Percentiles rank a stretch among this genome's conserved stretches.
Conservation (phyloP, 345 rosid species). For the Syzygium oleosum region DNA sequence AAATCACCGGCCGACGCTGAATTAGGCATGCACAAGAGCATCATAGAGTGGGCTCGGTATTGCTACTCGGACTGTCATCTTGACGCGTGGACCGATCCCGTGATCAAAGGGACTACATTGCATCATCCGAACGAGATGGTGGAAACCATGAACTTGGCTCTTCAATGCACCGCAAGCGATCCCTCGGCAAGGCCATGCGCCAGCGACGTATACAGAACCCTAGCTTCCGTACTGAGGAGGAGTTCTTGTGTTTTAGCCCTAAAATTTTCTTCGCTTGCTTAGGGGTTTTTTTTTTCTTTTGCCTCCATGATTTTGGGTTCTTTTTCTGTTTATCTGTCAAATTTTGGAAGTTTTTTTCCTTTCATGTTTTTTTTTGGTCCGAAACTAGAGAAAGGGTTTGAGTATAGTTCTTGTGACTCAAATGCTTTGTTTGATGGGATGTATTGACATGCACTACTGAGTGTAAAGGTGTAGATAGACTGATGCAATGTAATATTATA, state of each 20-base stretch:
- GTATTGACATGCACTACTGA: conserved; percentile 20
- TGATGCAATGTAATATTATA: conserved; percentile 13
- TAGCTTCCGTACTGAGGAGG: conserved; percentile 28
- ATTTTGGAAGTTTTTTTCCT: neutral
- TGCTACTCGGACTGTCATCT: conserved; percentile 68
- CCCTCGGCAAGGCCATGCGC: conserved; percentile 62
- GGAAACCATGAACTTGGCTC: conserved; percentile 60
- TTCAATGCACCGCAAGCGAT: conserved; percentile 59
- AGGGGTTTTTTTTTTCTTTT: neutral
- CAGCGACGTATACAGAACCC: conserved; percentile 31
- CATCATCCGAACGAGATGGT: conserved; percentile 30
- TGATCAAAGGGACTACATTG: conserved; percentile 19
- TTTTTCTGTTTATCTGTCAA: neutral
- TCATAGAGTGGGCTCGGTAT: conserved; percentile 66
- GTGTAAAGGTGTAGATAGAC: conserved; percentile 36
- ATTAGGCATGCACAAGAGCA: conserved; percentile 36
- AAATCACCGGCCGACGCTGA: conserved; percentile 50
- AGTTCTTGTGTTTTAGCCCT: conserved; percentile 25
- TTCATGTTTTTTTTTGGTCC: neutral
- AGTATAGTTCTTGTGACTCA: neutral
- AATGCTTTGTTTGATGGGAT: conserved; percentile 32
- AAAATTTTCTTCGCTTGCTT: conserved; percentile 4
- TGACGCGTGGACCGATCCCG: conserved; percentile 60
- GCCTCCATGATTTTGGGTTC: neutral
- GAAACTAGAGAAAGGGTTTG: neutral